Evolutionary conservation across 1,284 basidiomycete species (phyloP).

Genomic region (Cystobasidium sp.): DNA sequence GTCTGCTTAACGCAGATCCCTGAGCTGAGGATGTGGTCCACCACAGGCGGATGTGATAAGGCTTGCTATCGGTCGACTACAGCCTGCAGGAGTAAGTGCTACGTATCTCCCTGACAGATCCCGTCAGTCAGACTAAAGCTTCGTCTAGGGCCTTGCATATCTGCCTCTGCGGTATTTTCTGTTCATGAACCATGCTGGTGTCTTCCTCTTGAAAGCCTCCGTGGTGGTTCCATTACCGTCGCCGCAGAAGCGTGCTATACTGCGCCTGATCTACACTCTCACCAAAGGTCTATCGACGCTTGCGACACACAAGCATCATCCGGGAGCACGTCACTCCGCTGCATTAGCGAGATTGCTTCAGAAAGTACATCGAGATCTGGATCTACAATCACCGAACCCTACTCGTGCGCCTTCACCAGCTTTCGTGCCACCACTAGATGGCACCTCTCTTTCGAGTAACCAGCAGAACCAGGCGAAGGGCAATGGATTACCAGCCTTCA

Average conservation of each 20-base stretch:
- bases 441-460: neutral
- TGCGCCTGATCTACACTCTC: neutral
- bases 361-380: slow-evolving; percentile 1
- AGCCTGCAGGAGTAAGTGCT: neutral
- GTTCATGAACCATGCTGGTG: neutral
- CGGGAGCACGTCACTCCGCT: neutral
- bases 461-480: neutral
- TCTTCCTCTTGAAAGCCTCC: slow-evolving; percentile 9
- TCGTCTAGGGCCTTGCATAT: neutral
- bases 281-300: neutral
- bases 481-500: neutral
- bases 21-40: neutral
- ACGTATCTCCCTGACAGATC: neutral
- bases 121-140: neutral
- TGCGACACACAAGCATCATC: neutral
- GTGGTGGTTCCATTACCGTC: neutral
- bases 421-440: neutral
- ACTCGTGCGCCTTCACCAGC: slow-evolving; percentile 1
- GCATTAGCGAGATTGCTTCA: neutral
- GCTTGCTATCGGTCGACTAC: neutral
- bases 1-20: neutral
- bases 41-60: neutral
- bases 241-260: neutral
- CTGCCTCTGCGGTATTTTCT: neutral
- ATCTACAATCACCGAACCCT: neutral